Evolutionary conservation across 1,284 basidiomycete genomes (phyloP).

Genomic region (Puccinia brachypodii): DNA sequence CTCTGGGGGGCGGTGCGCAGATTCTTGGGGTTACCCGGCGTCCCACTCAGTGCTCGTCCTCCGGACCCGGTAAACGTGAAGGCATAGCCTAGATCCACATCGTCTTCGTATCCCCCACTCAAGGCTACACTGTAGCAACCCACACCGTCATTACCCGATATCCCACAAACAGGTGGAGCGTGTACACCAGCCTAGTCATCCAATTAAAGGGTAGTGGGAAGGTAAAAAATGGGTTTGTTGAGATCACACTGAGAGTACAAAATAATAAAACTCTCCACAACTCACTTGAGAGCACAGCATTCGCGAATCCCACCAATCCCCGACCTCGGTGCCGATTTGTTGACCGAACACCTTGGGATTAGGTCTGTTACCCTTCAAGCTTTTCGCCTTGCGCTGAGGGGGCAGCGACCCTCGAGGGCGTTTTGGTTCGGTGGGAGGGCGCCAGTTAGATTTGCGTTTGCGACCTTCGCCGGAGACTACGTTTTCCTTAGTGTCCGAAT

Average conservation of each 20-base stretch:
- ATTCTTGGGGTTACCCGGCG: conserved; percentile 67
- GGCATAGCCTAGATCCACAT: conserved; percentile 73
- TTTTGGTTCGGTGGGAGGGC: neutral
- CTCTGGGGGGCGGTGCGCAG: conserved; percentile 79
- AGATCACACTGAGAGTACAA: neutral
- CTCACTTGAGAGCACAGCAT: conserved; percentile 49
- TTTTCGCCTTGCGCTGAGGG: conserved; percentile 27
- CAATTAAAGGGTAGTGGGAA: neutral
- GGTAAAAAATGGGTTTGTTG: neutral
- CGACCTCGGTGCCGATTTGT: conserved; percentile 58
- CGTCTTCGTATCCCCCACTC: conserved; percentile 76
- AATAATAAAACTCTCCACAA: too few relatives aligned
- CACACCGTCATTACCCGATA: conserved; percentile 63
- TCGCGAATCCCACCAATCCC: conserved; percentile 51
- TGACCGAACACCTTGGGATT: conserved; percentile 52
- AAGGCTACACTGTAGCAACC: conserved; percentile 77
- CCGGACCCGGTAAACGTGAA: conserved; percentile 69
- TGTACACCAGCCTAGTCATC: conserved; percentile 51
- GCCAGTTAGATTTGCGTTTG: conserved; percentile 26
- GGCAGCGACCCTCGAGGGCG: conserved; percentile 2
- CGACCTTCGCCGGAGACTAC: neutral
- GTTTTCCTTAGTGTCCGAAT: conserved; percentile 15
- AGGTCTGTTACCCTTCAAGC: conserved; percentile 34
- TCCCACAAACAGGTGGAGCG: conserved; percentile 72
- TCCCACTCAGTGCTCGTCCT: conserved; percentile 76